Evolutionary conservation across 495 filamentous ascomycete species (phyloP).

Genomic region (Penicillium flavigenum): DNA sequence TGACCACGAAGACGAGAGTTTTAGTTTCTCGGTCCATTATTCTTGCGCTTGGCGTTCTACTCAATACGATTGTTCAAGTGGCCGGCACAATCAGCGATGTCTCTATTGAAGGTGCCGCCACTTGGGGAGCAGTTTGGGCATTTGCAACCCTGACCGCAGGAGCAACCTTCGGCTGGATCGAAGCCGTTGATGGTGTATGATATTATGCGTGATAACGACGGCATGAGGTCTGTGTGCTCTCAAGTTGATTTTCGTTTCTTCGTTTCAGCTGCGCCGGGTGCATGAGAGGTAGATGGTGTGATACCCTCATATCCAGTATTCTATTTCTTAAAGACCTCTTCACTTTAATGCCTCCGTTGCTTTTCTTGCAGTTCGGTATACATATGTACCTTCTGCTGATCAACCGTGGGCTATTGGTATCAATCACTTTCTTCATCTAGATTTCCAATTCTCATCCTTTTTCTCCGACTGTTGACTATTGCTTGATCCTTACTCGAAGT

Average conservation of each 20-base stretch:
- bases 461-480: neutral
- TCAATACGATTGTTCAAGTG: constrained; percentile 65
- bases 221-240: neutral
- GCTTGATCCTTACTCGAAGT: neutral
- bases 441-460: neutral
- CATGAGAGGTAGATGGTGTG: neutral
- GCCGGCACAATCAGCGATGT: constrained; percentile 63
- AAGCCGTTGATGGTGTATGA: constrained; percentile 48
- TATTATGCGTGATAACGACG: neutral
- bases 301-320: neutral
- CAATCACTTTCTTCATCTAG: neutral
- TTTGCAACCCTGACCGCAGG: constrained; percentile 59
- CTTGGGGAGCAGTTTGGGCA: constrained; percentile 71
- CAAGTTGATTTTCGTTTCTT: constrained; percentile 6
- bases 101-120: constrained; percentile 62
- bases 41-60: constrained; percentile 53
- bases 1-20: constrained; percentile 61
- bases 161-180: constrained; percentile 58
- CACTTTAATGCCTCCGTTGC: neutral
- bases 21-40: constrained; percentile 62
- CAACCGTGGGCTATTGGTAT: neutral
- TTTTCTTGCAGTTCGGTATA: neutral
- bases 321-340: neutral
- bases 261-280: constrained; percentile 11
- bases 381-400: constrained; percentile 3